Percentiles rank a stretch among this genome's conserved stretches.
Conservation (phyloP, 2,329 filamentous ascomycete species). For the Diaporthe helianthi region DNA sequence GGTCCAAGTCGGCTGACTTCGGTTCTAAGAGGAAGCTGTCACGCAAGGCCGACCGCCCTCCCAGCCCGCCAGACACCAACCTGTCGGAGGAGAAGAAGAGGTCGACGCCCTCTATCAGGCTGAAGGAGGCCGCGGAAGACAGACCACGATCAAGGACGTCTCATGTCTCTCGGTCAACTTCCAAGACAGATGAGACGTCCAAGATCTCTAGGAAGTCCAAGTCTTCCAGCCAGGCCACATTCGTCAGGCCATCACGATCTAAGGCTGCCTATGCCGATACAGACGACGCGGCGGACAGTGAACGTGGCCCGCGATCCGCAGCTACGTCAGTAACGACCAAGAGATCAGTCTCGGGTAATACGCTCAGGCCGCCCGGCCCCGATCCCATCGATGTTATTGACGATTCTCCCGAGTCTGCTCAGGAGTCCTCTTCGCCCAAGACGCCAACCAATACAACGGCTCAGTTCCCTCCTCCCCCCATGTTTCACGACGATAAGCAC, state of each 20-base stretch:
- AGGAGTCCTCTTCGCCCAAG: constrained; percentile 62
- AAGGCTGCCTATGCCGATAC: constrained; percentile 36
- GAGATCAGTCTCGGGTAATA: constrained; percentile 46
- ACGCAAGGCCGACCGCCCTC: constrained; percentile 58
- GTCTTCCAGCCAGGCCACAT: constrained; percentile 65
- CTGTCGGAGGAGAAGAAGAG: constrained; percentile 56
- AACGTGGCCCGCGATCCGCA: constrained; percentile 21
- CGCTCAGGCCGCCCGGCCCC: constrained; percentile 40
- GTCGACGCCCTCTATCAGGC: constrained; percentile 40
- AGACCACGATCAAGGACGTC: constrained; percentile 48
- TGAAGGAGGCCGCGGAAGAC: constrained; percentile 44
- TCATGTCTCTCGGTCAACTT: constrained; percentile 44
- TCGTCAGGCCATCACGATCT: constrained; percentile 48
- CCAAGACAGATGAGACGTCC: constrained; percentile 57
- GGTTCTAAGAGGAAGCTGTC: constrained; percentile 44
- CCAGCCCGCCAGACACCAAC: constrained; percentile 70
- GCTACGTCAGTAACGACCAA: constrained; percentile 37
- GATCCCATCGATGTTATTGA: constrained; percentile 53
- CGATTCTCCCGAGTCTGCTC: constrained; percentile 58
- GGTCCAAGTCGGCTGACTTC: constrained; percentile 57
- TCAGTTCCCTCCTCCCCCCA: constrained; percentile 55
- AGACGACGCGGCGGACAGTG: constrained; percentile 32
- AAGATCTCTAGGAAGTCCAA: constrained; percentile 62
- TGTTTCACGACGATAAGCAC: constrained; percentile 51
- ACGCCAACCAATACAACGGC: constrained; percentile 63